Evolutionary conservation across 768 basidiomycete genomes (phyloP).

Genomic region (Lactarius deliciosus): DNA sequence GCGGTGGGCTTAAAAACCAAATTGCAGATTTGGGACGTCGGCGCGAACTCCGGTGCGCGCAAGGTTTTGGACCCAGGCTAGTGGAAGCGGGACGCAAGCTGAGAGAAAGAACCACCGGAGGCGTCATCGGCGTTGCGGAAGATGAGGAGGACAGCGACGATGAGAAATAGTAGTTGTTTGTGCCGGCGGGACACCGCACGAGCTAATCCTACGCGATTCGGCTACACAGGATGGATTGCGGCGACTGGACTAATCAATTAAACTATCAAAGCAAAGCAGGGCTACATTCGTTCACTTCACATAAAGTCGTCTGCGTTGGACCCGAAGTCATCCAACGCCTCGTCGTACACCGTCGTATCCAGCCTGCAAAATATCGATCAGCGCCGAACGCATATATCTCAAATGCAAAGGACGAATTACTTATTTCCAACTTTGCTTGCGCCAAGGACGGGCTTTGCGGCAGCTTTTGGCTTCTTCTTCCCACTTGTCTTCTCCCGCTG

Average conservation of each 20-base stretch:
- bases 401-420: conserved; percentile 40
- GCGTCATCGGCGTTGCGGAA: conserved; percentile 62
- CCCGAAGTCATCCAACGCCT: conserved; percentile 88
- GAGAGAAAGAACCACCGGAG: conserved; percentile 62
- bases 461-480: conserved; percentile 82
- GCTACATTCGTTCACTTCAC: conserved; percentile 47
- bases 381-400: neutral
- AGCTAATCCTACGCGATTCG: conserved; percentile 16
- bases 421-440: conserved; percentile 64
- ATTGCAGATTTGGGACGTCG: conserved; percentile 94
- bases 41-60: conserved; percentile 75
- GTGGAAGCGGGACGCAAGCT: conserved; percentile 66
- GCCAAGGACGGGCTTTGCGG: conserved; percentile 73
- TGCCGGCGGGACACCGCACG: neutral
- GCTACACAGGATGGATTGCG: conserved; percentile 18
- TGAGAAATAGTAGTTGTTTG: conserved; percentile 36
- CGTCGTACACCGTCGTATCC: conserved; percentile 82
- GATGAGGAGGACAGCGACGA: conserved; percentile 64
- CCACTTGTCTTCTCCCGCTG: conserved; percentile 86
- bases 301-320: conserved; percentile 81
- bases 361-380: conserved; percentile 45
- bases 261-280: conserved; percentile 12
- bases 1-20: conserved; percentile 94
- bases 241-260: conserved; percentile 22
- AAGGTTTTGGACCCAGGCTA: conserved; percentile 83